Percentiles rank a stretch among this genome's conserved stretches.
Conservation (phyloP, 495 filamentous ascomycete genomes). For the Daldinia caldariorum region DNA sequence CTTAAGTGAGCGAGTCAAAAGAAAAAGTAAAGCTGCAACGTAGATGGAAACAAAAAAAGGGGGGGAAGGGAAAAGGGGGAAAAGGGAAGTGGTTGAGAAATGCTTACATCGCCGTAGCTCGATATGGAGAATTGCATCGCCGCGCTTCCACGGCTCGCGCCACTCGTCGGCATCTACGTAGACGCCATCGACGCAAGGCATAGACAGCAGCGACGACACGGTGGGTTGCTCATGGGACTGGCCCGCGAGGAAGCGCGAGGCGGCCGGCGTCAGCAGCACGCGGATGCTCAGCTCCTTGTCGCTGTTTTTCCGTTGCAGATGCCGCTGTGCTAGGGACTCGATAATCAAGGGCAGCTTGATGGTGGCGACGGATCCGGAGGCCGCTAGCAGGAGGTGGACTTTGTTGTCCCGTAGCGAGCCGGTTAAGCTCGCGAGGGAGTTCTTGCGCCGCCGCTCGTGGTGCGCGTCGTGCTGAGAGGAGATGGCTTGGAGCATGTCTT, state of each 20-base stretch:
- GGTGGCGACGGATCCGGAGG: slow-evolving; percentile 75
- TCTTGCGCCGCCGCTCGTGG: slow-evolving; percentile 42
- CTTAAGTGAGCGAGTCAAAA: not conserved
- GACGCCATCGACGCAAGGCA: slow-evolving; percentile 73
- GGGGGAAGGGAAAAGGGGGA: not conserved
- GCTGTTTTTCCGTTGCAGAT: slow-evolving; percentile 6
- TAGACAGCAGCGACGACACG: slow-evolving; percentile 57
- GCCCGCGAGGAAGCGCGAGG: slow-evolving; percentile 74
- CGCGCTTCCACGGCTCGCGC: slow-evolving; percentile 74
- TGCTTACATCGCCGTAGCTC: slow-evolving; percentile 68
- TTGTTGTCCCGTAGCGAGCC: slow-evolving; percentile 66
- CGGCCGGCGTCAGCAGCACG: slow-evolving; percentile 76
- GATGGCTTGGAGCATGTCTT: slow-evolving; percentile 49
- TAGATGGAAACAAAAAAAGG: not conserved
- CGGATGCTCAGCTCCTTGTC: slow-evolving; percentile 72
- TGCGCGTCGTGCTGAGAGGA: slow-evolving; percentile 50
- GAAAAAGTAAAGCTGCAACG: too few species aligned
- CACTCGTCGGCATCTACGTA: slow-evolving; percentile 86
- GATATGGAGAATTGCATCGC: slow-evolving; percentile 81
- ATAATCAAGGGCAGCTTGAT: slow-evolving; percentile 87
- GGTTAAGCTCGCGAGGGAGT: slow-evolving; percentile 48
- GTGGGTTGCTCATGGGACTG: slow-evolving; percentile 76
- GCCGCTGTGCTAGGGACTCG: slow-evolving; percentile 58
- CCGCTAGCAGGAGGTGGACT: slow-evolving; percentile 81
- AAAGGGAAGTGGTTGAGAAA: too few species aligned